Evolutionary conservation across 306 rosid genomes (phyloP), one percentile per base, ranked within the genome.

Genomic region (Sindora glabra): DNA sequence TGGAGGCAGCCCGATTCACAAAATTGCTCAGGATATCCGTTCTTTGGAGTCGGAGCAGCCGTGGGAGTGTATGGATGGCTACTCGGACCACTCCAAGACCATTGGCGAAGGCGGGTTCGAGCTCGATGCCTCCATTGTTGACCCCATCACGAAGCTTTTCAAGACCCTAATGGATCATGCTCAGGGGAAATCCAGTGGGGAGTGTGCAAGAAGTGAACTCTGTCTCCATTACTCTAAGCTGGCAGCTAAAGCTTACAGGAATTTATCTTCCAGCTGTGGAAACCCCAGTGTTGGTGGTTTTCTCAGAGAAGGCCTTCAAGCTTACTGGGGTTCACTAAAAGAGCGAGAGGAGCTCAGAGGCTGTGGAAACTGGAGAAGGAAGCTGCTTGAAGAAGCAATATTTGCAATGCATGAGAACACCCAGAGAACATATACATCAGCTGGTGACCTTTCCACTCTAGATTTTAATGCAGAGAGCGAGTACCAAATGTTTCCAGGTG

Each of bases 21-120:
- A 80, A 57, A 86, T 92, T 29, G 99, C 99, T 29, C 69, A 71
- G 10, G 77, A 86, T 56, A 88, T 69, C 64, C 48, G 71, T 10
- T 90, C 96, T 10, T 86, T 92, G 1, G 66, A 80, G 56, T 92
- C 96, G 13, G 74, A 78, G 53, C 90, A 78, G 57, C 96, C 98
- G 6, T 92, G 96, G 98, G 98, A 92, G 83, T 88, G 89, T 83
- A 92, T 92, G 98, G 94, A 88, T 17, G 85, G 83, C 30, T 65
- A 34, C 70, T 64, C 73, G 1, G 94, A 75, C 45, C 56, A 82
- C n/a, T 64, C 69, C n/a, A n/a, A n/a, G 27, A 72, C 90, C 46
- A 58, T 86, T 12, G 94, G 95, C 11, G 99, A 92, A 79, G 94
- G 96, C 14, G 95, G 96, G 11, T 75, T 82, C 48, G 65, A 37